Base-by-base conservation (phyloP, 2,329 filamentous ascomycete species). In the Colletotrichum agaves region DNA sequence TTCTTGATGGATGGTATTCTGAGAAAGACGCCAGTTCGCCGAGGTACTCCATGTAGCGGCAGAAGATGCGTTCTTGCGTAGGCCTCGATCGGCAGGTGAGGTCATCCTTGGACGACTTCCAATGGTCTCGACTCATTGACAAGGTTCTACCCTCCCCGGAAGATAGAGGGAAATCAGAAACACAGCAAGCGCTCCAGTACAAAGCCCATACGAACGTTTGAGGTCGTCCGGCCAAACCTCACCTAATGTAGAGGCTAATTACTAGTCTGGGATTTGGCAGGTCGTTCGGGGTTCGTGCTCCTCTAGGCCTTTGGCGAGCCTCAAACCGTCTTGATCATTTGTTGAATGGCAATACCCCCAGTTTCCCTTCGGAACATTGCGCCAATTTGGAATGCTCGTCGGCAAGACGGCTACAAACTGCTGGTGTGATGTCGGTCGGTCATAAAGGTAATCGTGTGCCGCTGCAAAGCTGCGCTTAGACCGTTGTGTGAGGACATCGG, bases 381-480 rank as follows among this genome's bases (percentile, higher is more conserved):
- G 64, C 64, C 64, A 53, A 59, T 67, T 67, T 59, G 60, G 61
- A 47, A 59, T 62, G 46, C 46, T 57, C 50, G 39, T 67, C 50
- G 60, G 52, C 63, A 43, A 15, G 47, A 52, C 47, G 43, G 27
- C 21, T 47, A 47, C 17, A 23, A 57, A 47, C 44, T 43, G 33
- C 50, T 47, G 27, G 15, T 44, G 49, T 31, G 39, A 17, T 49
- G 41, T 47, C 31, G 39, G 58, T 49, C 46, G 55, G 13, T 59
- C 27, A 46, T 44, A 46, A 46, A 31, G 15, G 33, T 43, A 41
- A 33, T 58, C 41, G 17, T n/a, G 21, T 39, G 19, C 15, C 31
- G 31, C 33, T 33, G 55, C 55, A 21, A 17, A 23, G 33, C 41
- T 63, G 50, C 52, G 63, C 59, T 52, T 37, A 63, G 50, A 44